A percentile compares a stretch with the other conserved stretches of the same genome.
Conservation (phyloP, 108 stramenopile genomes). For the Poteriospumella lacustris region DNA sequence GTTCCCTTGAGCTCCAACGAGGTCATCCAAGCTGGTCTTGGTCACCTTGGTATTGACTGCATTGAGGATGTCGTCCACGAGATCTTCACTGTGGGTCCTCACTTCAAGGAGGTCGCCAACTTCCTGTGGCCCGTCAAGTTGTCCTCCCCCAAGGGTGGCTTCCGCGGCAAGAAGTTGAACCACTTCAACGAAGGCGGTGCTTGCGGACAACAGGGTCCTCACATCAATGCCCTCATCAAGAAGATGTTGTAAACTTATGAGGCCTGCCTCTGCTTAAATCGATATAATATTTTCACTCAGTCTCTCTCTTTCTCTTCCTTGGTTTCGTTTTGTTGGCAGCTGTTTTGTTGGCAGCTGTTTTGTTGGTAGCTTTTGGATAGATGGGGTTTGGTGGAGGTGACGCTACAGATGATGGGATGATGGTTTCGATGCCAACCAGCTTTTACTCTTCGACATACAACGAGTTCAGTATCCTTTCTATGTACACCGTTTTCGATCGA, state of each 20-base stretch:
- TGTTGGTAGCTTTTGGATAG: too few species aligned
- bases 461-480: too few species aligned
- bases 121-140: constrained; percentile 99
- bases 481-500: too few species aligned
- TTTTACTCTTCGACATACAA: too few species aligned
- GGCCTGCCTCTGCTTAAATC: too few species aligned
- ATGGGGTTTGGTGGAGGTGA: too few species aligned
- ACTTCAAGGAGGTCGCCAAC: constrained; percentile 99
- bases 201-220: constrained; percentile 87
- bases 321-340: too few species aligned
- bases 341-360: too few species aligned
- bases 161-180: constrained; percentile 90
- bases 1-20: constrained; percentile 89
- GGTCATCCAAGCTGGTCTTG: constrained; percentile 79
- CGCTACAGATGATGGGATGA: too few species aligned
- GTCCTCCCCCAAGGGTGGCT: constrained; percentile 90
- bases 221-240: constrained; percentile 91
- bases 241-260: constrained; percentile 89
- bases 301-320: too few species aligned
- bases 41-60: constrained; percentile 73
- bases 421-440: too few species aligned
- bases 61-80: constrained; percentile 90
- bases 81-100: constrained; percentile 89
- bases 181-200: constrained; percentile 99
- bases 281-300: too few species aligned